Evolutionary conservation across 108 stramenopile species (phyloP), one percentile per base, ranked within the genome.

Genomic region (Stephanodiscus triporus): DNA sequence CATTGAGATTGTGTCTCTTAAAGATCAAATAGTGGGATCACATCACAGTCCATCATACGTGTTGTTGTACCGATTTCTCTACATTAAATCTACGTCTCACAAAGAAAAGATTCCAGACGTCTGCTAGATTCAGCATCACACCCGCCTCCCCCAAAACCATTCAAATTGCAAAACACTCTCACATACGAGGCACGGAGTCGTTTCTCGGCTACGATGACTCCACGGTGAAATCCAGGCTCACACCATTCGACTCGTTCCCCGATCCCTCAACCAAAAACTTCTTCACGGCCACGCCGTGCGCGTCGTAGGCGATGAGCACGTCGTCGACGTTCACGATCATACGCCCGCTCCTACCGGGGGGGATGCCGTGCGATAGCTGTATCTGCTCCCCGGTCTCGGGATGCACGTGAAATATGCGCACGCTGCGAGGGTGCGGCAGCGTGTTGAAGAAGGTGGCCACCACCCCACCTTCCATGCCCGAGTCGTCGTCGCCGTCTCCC

Each of bases 241-340:
- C 63, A 50, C 27, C 43, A 9, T 11, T 8, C 40, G 40, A 40
- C 40, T 40, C 40, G 40, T 40, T 40, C 40, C 43, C 43, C 14
- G 43, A 14, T 14, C 19, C 70, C 34, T 78, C 64, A 26, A 78
- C 77, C 49, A 78, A 57, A 66, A 78, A 78, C 70, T 78, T 78
- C 24, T 66, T 66, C 16, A 78, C 77, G 9, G 77, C 77, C 27
- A 48, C 30, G 36, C 77, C 77, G 50, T 78, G 65, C n/a, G 64
- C 77, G 71, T 78, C 77, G 59, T 78, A 78, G 4, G 77, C 77
- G 50, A 78, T 66, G 27, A 78, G 51, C 19, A 78, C 77, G 66
- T 78, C 70, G 26, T 34, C 62, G 14, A 47, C 27, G 64, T 66
- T 63, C 23, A 66, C 70, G 13, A 78, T 78, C 42, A 78, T 19